These are phyloP conservation scores for Phytophthora megakarya DNA, from an alignment of 352 stramenopile genomes.

Conservation along the genomic window DNA sequence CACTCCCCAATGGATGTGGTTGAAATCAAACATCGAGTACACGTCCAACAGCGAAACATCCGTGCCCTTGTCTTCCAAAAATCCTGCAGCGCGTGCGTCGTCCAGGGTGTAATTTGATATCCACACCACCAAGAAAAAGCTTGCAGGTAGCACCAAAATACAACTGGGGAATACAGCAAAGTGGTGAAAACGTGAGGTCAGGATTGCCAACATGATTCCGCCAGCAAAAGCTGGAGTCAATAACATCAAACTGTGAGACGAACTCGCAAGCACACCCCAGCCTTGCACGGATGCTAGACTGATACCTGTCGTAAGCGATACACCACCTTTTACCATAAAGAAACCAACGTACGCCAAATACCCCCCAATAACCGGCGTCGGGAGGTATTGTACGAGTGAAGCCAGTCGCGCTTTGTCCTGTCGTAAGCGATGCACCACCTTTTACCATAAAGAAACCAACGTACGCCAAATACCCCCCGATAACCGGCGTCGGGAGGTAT, in stretches of 20 bases:
- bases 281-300: conserved; percentile 71
- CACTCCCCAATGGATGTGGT: conserved; percentile 74
- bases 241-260: conserved; percentile 63
- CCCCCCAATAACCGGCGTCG: conserved; percentile 94
- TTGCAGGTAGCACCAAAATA: conserved; percentile 50
- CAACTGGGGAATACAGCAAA: conserved; percentile 70
- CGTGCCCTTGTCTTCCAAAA: conserved; percentile 59
- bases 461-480: conserved; percentile 96
- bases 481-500: conserved; percentile 94
- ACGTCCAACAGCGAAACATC: conserved; percentile 45
- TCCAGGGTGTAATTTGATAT: conserved; percentile 74
- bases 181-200: conserved; percentile 69
- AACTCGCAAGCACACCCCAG: conserved; percentile 70
- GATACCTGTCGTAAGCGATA: conserved; percentile 85
- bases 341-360: conserved; percentile 98
- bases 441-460: conserved; percentile 97
- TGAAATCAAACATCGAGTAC: conserved; percentile 75
- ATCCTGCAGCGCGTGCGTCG: conserved; percentile 88
- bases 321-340: conserved; percentile 93
- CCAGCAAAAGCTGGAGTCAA: conserved; percentile 75
- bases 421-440: conserved; percentile 88
- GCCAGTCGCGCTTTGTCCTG: too few species aligned
- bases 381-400: conserved; percentile 95
- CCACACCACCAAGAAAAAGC: conserved; percentile 90
- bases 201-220: conserved; percentile 71